Percentiles rank a stretch among this genome's conserved stretches.
Evolutionary conservation across 1,284 basidiomycete species (phyloP).

Genomic region (Microbotryomycetes sp.): DNA sequence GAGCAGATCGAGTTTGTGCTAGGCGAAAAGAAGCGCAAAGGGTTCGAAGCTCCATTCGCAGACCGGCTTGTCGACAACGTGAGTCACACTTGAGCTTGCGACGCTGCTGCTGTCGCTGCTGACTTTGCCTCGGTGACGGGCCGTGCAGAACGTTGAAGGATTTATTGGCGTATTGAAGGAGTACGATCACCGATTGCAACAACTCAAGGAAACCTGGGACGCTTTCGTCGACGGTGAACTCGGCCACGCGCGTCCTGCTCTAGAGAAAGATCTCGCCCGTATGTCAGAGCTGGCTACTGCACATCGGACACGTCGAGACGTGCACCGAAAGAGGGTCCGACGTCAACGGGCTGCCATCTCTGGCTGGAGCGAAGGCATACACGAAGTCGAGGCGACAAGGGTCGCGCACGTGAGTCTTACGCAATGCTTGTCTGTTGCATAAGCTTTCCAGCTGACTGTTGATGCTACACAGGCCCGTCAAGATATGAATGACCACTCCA

Average conservation of each 20-base stretch:
- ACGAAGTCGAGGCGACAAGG: slow-evolving; percentile 6
- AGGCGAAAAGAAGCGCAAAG: not conserved
- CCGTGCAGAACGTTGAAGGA: not conserved
- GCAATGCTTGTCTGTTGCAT: not conserved
- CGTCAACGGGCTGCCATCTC: not conserved
- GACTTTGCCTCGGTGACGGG: not conserved
- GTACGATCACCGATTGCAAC: not conserved
- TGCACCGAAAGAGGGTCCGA: not conserved
- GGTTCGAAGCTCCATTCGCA: not conserved
- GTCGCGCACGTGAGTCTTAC: slow-evolving; percentile 3
- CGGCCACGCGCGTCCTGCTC: not conserved
- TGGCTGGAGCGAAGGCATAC: slow-evolving; percentile 11
- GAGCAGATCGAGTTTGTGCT: slow-evolving; percentile 2
- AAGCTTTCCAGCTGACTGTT: not conserved
- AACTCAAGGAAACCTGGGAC: not conserved
- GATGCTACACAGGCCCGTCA: not conserved
- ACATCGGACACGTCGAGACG: not conserved
- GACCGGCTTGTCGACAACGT: slow-evolving; percentile 6
- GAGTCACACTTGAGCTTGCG: not conserved
- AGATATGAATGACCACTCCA: slow-evolving; percentile 2
- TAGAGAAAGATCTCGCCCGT: slow-evolving; percentile 7
- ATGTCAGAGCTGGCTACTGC: not conserved
- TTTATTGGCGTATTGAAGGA: not conserved
- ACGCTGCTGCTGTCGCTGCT: not conserved
- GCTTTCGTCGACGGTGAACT: slow-evolving; percentile 1